Percentiles rank a stretch among this genome's conserved stretches.
Conservation (phyloP, 768 basidiomycete genomes). For the Lentinula sp. region DNA sequence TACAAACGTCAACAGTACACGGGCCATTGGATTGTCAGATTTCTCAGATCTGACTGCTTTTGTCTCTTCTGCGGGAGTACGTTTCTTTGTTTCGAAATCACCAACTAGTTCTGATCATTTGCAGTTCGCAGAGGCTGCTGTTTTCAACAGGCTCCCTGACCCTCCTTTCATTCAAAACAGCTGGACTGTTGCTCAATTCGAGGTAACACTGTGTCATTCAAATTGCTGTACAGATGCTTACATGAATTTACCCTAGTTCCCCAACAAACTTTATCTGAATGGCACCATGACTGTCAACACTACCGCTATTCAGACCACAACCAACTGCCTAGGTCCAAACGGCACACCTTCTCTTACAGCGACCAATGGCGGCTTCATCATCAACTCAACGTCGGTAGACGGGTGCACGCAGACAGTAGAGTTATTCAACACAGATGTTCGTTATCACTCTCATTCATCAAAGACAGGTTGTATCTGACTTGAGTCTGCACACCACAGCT, state of each 20-base stretch:
- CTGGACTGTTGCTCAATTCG: slow-evolving; percentile 53
- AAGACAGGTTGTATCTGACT: background rate
- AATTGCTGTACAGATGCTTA: background rate
- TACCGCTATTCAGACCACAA: slow-evolving; percentile 39
- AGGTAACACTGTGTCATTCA: slow-evolving; percentile 23
- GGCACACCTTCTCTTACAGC: slow-evolving; percentile 18
- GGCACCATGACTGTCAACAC: slow-evolving; percentile 48
- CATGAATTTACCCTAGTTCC: slow-evolving; percentile 27
- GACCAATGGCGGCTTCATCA: slow-evolving; percentile 17
- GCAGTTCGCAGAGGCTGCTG: slow-evolving; percentile 37
- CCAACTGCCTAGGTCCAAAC: slow-evolving; percentile 40
- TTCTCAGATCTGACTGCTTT: slow-evolving; percentile 43
- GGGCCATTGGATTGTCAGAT: slow-evolving; percentile 37
- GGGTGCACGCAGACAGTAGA: slow-evolving; percentile 35
- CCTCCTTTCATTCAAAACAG: slow-evolving; percentile 48
- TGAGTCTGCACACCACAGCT: slow-evolving; percentile 14
- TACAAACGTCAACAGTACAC: slow-evolving; percentile 32
- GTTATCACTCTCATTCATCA: background rate
- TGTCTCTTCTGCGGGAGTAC: slow-evolving; percentile 52
- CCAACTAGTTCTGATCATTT: background rate
- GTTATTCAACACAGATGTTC: background rate
- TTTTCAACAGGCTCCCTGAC: slow-evolving; percentile 38
- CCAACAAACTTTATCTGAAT: slow-evolving; percentile 36
- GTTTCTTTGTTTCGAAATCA: slow-evolving; percentile 11
- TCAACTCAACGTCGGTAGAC: slow-evolving; percentile 38